Base-by-base conservation (phyloP, 495 filamentous ascomycete species). In the Penicillium samsonianum region DNA sequence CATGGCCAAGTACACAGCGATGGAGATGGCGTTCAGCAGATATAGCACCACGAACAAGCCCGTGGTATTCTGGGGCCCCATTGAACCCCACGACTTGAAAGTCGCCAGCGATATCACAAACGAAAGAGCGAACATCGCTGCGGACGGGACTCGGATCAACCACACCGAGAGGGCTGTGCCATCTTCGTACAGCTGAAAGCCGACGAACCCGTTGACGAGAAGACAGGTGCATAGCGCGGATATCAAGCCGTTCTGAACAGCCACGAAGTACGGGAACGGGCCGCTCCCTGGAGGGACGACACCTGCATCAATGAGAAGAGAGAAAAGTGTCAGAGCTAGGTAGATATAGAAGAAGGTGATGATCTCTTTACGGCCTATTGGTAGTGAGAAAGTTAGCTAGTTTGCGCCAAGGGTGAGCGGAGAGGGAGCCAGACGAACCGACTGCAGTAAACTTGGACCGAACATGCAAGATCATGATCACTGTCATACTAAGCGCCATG, bases 111-210 rank as follows among this genome's bases (percentile, higher is more conserved):
- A 87, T 33, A 98, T 87, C 42, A 92, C 84, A 64, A 90, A 91
- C 35, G 90, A 89, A 67, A 99, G 84, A 55, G 89, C 72, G 74
- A 97, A 98, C 80, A 95, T 94, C 49, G 77, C 83, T 2, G 87
- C 73, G 3, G 90, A 94, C 55, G 80, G 85, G 11, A 89, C 64
- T 30, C 95, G 87, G 49, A 99, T 79, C 55, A 96, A 84, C 94
- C 93, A 99, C 28, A 99, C 85, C 0, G 93, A 97, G 35, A 97
- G 80, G 8, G 87, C 87, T 2, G 94, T 99, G n/a, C 94, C 94
- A 70, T 99, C 94, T 73, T 99, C 94, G 72, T 98, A 99, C 5
- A 99, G 82, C 74, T 98, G 95, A 76, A 98, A 99, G 35, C 94
- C 94, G 40, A 99, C 93, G 69, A 99, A 99, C 28, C 95, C 94